Evolutionary conservation across 306 rosid genomes (phyloP).

Genomic region (Cicer chorassanicum): DNA sequence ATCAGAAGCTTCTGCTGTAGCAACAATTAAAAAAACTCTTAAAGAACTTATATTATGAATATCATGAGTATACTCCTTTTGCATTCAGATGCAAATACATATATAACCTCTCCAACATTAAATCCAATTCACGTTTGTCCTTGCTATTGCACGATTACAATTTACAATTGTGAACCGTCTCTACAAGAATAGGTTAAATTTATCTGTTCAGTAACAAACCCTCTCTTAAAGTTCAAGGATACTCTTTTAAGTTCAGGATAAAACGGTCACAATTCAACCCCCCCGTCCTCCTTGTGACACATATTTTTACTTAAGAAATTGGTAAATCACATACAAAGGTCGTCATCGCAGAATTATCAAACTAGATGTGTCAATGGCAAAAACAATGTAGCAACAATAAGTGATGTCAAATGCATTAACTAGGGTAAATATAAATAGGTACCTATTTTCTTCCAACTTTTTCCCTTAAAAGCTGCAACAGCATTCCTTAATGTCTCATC

Average conservation of each 20-base stretch:
- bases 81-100: background rate
- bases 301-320: background rate
- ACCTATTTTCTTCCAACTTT: conserved; percentile 99
- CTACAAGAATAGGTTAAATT: background rate
- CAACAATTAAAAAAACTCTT: background rate
- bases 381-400: conserved; percentile 38
- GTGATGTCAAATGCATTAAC: background rate
- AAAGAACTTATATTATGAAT: background rate
- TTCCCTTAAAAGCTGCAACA: conserved; percentile 83
- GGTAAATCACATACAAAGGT: conserved; percentile 10
- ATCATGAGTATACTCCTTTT: background rate
- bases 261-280: background rate
- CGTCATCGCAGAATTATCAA: conserved; percentile 20
- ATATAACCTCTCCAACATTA: background rate
- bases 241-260: background rate
- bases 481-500: conserved; percentile 96
- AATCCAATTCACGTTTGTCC: background rate
- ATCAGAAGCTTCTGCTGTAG: background rate
- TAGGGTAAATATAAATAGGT: conserved; percentile 40
- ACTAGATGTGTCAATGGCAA: conserved; percentile 16
- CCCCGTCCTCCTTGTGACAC: background rate
- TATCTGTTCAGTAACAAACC: background rate
- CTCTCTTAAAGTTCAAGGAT: background rate
- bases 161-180: background rate
- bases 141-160: background rate